phyloP scores from a whole-genome alignment of 768 basidiomycete genomes.

The Tylopilus sp. region DNA sequence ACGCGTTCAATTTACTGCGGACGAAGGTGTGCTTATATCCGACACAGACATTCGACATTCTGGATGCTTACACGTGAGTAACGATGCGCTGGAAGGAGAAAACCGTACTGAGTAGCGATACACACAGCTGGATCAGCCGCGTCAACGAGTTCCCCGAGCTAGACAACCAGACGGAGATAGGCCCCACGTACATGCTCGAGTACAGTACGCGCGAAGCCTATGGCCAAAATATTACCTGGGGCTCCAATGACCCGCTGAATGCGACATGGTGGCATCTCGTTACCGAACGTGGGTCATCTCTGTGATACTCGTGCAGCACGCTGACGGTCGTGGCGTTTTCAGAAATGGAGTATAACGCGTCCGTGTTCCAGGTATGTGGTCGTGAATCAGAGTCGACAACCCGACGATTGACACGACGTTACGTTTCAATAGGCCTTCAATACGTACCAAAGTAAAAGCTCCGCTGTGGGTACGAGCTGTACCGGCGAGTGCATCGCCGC shows the following conservation, averaged over 20 bases:
- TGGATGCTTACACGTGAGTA: conserved; percentile 68
- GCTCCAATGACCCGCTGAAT: conserved; percentile 59
- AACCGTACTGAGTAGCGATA: too few species aligned
- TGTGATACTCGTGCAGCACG: neutral
- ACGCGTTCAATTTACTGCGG: too few species aligned
- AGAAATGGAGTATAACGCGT: conserved; percentile 25
- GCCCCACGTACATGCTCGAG: conserved; percentile 56
- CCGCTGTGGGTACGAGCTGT: neutral
- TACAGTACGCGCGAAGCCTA: conserved; percentile 68
- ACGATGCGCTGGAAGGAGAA: neutral
- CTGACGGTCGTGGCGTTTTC: neutral
- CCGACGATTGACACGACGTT: neutral
- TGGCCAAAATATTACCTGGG: conserved; percentile 52
- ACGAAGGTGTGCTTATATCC: too few species aligned
- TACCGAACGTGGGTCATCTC: conserved; percentile 44
- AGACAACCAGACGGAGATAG: conserved; percentile 49
- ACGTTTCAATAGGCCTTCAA: neutral
- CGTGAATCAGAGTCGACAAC: neutral
- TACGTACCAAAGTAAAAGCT: neutral
- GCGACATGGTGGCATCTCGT: conserved; percentile 78
- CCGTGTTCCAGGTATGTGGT: conserved; percentile 21
- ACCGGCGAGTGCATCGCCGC: conserved; percentile 28
- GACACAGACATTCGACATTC: conserved; percentile 62
- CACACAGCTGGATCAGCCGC: conserved; percentile 61
- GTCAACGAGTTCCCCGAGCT: conserved; percentile 54